These are phyloP conservation scores for Sugiyamaella valdiviana DNA, from an alignment of 805 yeast genomes.

Conservation along the genomic window DNA sequence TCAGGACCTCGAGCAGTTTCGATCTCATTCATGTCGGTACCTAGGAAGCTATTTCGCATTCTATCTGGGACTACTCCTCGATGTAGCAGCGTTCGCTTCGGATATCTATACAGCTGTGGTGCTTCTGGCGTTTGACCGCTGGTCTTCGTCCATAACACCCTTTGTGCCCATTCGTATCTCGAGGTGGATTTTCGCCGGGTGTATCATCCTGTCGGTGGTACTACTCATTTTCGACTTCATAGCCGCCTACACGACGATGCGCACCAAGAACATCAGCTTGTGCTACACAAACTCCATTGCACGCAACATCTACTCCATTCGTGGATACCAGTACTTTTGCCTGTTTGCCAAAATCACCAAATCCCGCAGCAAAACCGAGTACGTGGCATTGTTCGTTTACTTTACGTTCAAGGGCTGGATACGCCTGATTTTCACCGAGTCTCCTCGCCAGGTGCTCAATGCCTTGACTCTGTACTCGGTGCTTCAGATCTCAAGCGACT, in stretches of 20 bases:
- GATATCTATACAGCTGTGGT: constrained; percentile 77
- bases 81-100: constrained; percentile 47
- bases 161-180: constrained; percentile 45
- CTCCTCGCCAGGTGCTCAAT: constrained; percentile 83
- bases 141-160: constrained; percentile 52
- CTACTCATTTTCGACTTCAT: constrained; percentile 51
- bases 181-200: constrained; percentile 72
- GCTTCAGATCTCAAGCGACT: constrained; percentile 31
- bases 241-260: constrained; percentile 52
- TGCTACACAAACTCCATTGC: constrained; percentile 66
- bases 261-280: constrained; percentile 58
- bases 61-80: constrained; percentile 42
- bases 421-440: constrained; percentile 63
- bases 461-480: constrained; percentile 62
- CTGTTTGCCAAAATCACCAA: constrained; percentile 61
- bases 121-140: constrained; percentile 62
- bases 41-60: constrained; percentile 28
- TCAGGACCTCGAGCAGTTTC: constrained; percentile 20
- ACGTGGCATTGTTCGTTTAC: constrained; percentile 59
- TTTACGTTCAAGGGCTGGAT: constrained; percentile 59
- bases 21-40: constrained; percentile 21
- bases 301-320: constrained; percentile 48
- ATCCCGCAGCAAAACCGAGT: constrained; percentile 58
- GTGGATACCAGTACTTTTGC: constrained; percentile 62
- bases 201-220: constrained; percentile 65